Conservation (phyloP, 257 asterid genomes). For the Solanum arcanum region DNA sequence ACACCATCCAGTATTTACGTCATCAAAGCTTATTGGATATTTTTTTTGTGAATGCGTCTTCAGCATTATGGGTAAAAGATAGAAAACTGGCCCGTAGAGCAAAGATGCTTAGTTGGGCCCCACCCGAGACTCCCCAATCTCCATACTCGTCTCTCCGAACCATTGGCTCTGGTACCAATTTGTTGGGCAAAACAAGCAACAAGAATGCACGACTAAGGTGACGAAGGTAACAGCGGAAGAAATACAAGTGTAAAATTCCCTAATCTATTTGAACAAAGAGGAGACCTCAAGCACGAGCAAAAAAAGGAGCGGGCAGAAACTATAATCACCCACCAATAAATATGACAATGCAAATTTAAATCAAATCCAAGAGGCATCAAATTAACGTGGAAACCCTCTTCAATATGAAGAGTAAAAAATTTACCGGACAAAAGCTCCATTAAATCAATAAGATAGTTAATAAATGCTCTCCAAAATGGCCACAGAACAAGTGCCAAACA, state of each 20-base stretch:
- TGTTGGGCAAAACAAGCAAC: not conserved
- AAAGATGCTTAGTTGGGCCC: not conserved
- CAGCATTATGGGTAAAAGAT: not conserved
- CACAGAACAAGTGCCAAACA: not conserved
- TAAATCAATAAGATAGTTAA: not conserved
- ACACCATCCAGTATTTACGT: not conserved
- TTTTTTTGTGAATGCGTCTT: not conserved
- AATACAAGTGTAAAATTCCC: not conserved
- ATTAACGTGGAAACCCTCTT: not conserved
- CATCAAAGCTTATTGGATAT: not conserved
- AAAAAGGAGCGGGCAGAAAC: not conserved
- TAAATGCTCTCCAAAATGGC: not conserved
- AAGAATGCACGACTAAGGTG: not conserved
- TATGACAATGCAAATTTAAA: not conserved
- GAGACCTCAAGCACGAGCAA: not conserved
- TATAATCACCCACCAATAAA: not conserved
- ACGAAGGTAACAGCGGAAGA: not conserved
- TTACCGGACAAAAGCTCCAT: not conserved
- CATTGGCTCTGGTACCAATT: not conserved
- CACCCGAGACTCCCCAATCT: not conserved
- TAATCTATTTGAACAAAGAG: not conserved
- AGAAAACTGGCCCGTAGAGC: not conserved
- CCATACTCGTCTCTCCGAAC: not conserved
- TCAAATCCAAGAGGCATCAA: not conserved
- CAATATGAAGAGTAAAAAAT: not conserved